Conservation (phyloP, 2,329 filamentous ascomycete genomes). For the Endocalyx cinctus region DNA sequence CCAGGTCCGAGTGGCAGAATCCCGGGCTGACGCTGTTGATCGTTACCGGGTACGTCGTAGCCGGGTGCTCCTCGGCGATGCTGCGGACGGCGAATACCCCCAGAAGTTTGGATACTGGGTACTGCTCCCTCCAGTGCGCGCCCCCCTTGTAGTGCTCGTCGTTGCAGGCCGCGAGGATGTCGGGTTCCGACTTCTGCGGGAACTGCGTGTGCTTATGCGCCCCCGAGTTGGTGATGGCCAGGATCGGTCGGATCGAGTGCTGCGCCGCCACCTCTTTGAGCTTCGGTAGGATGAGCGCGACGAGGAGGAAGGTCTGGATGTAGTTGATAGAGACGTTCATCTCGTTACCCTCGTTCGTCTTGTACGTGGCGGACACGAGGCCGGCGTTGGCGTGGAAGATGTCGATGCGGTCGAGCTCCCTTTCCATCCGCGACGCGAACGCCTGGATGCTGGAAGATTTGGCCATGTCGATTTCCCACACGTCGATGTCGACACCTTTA, state of each 20-base stretch:
- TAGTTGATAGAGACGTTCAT: conserved; percentile 48
- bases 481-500: too few relatives aligned
- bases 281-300: conserved; percentile 44
- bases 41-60: conserved; percentile 30
- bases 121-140: conserved; percentile 11
- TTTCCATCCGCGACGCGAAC: conserved; percentile 35
- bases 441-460: conserved; percentile 40
- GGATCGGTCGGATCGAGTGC: conserved; percentile 16
- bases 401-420: conserved; percentile 37
- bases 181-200: conserved; percentile 17
- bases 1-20: conserved; percentile 44
- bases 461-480: conserved; percentile 47
- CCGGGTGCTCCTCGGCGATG: conserved; percentile 11
- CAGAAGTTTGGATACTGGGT: conserved; percentile 28
- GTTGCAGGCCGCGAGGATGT: conserved; percentile 25
- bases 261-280: conserved; percentile 34
- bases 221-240: conserved; percentile 25
- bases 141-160: conserved; percentile 2
- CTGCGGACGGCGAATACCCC: conserved; percentile 21
- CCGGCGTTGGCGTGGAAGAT: conserved; percentile 38
- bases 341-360: conserved; percentile 41
- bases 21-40: conserved; percentile 51
- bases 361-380: conserved; percentile 30
- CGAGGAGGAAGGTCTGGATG: conserved; percentile 47
- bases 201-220: conserved; percentile 23